Evolutionary conservation across 2,329 filamentous ascomycete species (phyloP).

Genomic region (Talaromyces albobiverticillius): DNA sequence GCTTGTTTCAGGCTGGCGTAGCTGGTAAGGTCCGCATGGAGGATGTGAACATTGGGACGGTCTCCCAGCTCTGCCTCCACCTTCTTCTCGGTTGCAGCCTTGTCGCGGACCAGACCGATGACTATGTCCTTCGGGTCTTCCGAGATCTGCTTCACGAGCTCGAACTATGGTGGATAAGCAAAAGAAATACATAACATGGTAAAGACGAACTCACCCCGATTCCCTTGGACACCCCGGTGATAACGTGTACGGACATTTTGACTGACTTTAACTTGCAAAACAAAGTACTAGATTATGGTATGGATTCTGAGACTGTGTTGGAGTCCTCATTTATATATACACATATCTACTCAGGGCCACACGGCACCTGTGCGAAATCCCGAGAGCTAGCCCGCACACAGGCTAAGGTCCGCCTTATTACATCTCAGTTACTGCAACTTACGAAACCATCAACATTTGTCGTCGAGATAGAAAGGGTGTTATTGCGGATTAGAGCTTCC

Average conservation of each 20-base stretch:
- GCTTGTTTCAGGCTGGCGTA: slow-evolving; percentile 37
- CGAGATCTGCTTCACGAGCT: slow-evolving; percentile 49
- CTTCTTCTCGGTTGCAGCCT: slow-evolving; percentile 43
- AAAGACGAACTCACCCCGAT: slow-evolving; percentile 18
- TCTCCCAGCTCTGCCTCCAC: slow-evolving; percentile 39
- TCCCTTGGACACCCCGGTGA: slow-evolving; percentile 24
- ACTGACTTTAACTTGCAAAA: neutral
- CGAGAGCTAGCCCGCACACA: neutral
- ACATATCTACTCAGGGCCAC: neutral
- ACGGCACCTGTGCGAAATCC: neutral
- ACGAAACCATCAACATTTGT: no score
- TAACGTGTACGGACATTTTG: slow-evolving; percentile 22
- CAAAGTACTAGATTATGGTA: neutral
- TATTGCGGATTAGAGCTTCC: neutral
- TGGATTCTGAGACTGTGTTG: neutral
- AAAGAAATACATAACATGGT: neutral
- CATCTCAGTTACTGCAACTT: no score
- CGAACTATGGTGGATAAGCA: slow-evolving; percentile 39
- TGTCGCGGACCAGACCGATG: slow-evolving; percentile 50
- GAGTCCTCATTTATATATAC: neutral
- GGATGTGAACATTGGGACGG: slow-evolving; percentile 44
- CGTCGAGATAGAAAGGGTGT: no score
- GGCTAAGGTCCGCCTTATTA: no score
- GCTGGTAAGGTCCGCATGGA: slow-evolving; percentile 47
- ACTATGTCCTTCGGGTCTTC: slow-evolving; percentile 43